Base-by-base conservation (phyloP, 768 basidiomycete genomes). In the Porphyrellus cyaneotinctus region DNA sequence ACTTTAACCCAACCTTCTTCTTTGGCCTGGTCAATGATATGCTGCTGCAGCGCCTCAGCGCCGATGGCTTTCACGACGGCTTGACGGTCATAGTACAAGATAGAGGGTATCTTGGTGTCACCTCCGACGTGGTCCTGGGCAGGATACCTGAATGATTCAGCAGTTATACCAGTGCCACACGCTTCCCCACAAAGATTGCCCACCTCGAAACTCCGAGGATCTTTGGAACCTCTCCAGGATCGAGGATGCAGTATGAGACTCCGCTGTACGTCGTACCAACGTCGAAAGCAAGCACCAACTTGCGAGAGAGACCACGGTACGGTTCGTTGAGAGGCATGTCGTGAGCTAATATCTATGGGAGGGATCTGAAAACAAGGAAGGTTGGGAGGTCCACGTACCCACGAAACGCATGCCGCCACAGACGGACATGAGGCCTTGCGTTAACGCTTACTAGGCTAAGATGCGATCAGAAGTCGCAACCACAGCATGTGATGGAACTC, bases 81-180 rank as follows among this genome's bases (percentile, higher is more conserved):
- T n/a, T 66, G 53, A 10, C 56, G 47, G 51, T 78, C 78, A 53
- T 81, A 81, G 52, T 75, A 76, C 14, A 81, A 51, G 30, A 78
- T 64, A 0, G 77, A 75, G 0, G 77, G 79, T 37, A 81, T 76
- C 52, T 79, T 81, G 22, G 70, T 73, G 47, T 78, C 74, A 6
- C 75, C 74, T 4, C 74, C 74, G n/a, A 72, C 64, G 5, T 71
- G 65, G n/a, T 76, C 74, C 52, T 77, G 77, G 1, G 71, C 74
- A 6, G 77, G 80, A 51, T 73, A 79, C 51, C 79, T 79, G 32
- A 12, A 37, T 18, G 26, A 24, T 28, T 28, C 26, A 9, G 9
- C 26, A 28, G 26, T 28, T 28, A 17, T 1, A 4, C 52, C 36
- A 53, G 30, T 2, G n/a, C 15, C 3, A 28, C 11, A 12, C 2